These are phyloP conservation scores for Meyerozyma athensensis DNA, from an alignment of 1,139 yeast genomes.

Conservation along the genomic window DNA sequence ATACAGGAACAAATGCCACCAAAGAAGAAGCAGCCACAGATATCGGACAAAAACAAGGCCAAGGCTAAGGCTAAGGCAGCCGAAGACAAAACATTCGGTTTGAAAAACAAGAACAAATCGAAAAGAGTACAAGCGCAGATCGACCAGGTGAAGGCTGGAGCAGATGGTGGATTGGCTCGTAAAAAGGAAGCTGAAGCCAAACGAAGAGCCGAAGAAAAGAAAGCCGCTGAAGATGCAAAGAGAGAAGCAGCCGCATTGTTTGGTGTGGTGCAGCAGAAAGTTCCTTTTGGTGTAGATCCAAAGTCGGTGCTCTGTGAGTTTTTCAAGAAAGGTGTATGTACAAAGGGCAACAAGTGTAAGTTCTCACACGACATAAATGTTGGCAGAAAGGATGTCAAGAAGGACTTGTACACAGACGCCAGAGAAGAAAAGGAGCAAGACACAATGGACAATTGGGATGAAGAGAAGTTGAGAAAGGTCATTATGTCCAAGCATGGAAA, in stretches of 20 bases:
- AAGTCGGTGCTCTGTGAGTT: conserved; percentile 87
- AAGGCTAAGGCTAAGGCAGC: conserved; percentile 64
- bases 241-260: conserved; percentile 79
- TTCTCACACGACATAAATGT: conserved; percentile 86
- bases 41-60: conserved; percentile 57
- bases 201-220: conserved; percentile 77
- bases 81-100: conserved; percentile 91
- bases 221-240: conserved; percentile 85
- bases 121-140: conserved; percentile 86
- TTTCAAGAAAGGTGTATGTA: conserved; percentile 86
- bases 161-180: conserved; percentile 58
- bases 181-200: conserved; percentile 76
- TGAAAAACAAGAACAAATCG: conserved; percentile 90
- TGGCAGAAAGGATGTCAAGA: conserved; percentile 86
- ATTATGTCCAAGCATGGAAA: conserved; percentile 91
- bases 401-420: conserved; percentile 88
- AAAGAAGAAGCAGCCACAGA: conserved; percentile 60
- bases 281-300: conserved; percentile 97
- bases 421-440: conserved; percentile 69
- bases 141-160: conserved; percentile 65
- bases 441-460: conserved; percentile 97
- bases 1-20: conserved; percentile 40
- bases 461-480: conserved; percentile 84
- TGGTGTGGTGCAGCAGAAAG: conserved; percentile 73
- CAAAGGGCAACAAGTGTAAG: conserved; percentile 88